These are phyloP conservation scores for Adenanthera pavonina DNA, from an alignment of 306 rosid genomes.

Conservation along the genomic window DNA sequence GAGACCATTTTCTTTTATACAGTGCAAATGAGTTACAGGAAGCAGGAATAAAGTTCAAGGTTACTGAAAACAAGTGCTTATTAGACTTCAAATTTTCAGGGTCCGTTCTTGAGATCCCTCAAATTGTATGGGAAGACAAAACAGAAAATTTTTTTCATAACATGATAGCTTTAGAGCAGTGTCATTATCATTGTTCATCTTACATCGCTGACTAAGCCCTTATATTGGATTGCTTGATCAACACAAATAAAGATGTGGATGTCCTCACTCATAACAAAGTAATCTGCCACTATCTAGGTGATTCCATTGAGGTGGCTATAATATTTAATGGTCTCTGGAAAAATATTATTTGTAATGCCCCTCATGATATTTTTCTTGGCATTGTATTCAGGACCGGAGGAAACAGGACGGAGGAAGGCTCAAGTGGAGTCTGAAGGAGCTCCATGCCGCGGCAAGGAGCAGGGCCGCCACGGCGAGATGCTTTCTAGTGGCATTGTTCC, in stretches of 20 bases:
- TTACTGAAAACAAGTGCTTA: not conserved
- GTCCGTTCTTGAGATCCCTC: not conserved
- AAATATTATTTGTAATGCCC: too few relatives aligned
- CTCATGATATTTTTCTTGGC: too few relatives aligned
- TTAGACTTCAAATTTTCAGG: not conserved
- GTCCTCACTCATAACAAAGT: too few relatives aligned
- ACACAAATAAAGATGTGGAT: too few relatives aligned
- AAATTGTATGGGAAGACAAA: too few relatives aligned
- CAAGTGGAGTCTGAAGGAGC: too few relatives aligned
- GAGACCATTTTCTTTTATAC: not conserved
- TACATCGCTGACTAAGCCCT: not conserved
- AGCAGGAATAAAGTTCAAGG: not conserved
- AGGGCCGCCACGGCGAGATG: too few relatives aligned
- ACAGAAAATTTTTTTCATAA: not conserved
- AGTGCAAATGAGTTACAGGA: not conserved
- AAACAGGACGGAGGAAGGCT: too few relatives aligned
- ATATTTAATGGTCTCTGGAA: not conserved
- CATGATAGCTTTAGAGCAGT: constrained; percentile 10
- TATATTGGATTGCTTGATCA: not conserved
- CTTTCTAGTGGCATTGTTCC: too few relatives aligned
- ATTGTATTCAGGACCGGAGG: too few relatives aligned
- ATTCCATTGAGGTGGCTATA: constrained; percentile 1
- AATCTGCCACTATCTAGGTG: too few relatives aligned
- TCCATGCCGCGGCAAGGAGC: too few relatives aligned
- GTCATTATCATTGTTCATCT: not conserved